A percentile compares a stretch with the other conserved stretches of the same genome.
Conservation (phyloP, 148 eudicot species). For the Vaccinium vitisidaea region DNA sequence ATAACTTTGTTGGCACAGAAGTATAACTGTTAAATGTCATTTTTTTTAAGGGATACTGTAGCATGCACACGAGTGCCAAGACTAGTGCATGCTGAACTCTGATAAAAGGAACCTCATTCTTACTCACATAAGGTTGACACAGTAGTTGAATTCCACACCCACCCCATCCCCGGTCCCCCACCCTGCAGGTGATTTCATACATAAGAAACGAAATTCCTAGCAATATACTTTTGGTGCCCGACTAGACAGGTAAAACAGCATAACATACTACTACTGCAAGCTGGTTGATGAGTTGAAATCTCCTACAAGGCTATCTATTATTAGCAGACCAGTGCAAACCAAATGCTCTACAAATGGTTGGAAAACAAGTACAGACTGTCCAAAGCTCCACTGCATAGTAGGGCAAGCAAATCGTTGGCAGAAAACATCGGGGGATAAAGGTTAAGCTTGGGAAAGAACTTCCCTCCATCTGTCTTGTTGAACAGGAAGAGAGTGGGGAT, state of each 20-base stretch:
- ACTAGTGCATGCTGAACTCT: background rate
- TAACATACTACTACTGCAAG: background rate
- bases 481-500: background rate
- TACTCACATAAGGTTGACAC: background rate
- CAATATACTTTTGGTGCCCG: background rate
- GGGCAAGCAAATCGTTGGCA: background rate
- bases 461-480: background rate
- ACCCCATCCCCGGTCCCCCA: background rate
- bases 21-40: background rate
- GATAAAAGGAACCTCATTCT: background rate
- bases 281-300: background rate
- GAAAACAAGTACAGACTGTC: background rate
- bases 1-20: background rate
- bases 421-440: background rate
- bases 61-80: background rate
- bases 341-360: background rate
- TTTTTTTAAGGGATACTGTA: background rate
- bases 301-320: background rate
- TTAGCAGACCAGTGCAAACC: background rate
- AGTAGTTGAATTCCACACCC: background rate
- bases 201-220: background rate
- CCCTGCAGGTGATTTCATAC: background rate
- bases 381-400: background rate
- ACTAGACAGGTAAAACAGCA: constrained; percentile 2
- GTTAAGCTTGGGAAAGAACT: background rate